phyloP scores from a whole-genome alignment of 441 rosid species.

The Erysimum pusillum region DNA sequence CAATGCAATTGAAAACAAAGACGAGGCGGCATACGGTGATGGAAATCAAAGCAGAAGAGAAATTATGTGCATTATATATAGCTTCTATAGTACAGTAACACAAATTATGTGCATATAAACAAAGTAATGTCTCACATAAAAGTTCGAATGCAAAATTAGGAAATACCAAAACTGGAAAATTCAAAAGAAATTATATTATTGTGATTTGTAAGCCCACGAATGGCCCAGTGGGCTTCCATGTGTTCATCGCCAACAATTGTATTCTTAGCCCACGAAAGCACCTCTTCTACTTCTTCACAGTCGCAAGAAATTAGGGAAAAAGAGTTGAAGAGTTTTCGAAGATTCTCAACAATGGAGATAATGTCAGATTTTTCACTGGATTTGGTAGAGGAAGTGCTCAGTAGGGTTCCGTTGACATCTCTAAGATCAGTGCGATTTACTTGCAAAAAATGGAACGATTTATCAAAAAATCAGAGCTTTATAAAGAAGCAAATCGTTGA shows the following conservation, averaged over 20 bases:
- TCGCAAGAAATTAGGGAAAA: too few relatives aligned
- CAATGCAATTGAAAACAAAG: conserved; percentile 26
- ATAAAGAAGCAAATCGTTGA: neutral
- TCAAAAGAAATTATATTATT: too few relatives aligned
- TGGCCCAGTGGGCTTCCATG: neutral
- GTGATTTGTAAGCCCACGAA: neutral
- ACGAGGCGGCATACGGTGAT: neutral
- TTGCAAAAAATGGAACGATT: conserved; percentile 5
- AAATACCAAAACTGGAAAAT: too few relatives aligned
- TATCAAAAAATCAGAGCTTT: neutral
- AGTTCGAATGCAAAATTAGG: too few relatives aligned
- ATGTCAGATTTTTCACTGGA: neutral
- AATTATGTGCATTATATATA: neutral
- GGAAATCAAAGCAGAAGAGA: neutral
- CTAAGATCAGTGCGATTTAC: neutral
- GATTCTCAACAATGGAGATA: neutral
- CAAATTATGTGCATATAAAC: too few relatives aligned
- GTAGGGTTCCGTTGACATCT: neutral
- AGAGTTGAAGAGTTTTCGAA: too few relatives aligned
- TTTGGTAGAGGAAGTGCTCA: neutral
- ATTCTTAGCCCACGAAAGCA: too few relatives aligned
- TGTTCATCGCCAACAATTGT: neutral
- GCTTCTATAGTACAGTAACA: too few relatives aligned
- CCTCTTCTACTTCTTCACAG: too few relatives aligned
- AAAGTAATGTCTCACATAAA: too few relatives aligned